Evolutionary conservation across 306 rosid genomes (phyloP), one percentile per base, ranked within the genome.

Genomic region (Casuarina equisetifolia): DNA sequence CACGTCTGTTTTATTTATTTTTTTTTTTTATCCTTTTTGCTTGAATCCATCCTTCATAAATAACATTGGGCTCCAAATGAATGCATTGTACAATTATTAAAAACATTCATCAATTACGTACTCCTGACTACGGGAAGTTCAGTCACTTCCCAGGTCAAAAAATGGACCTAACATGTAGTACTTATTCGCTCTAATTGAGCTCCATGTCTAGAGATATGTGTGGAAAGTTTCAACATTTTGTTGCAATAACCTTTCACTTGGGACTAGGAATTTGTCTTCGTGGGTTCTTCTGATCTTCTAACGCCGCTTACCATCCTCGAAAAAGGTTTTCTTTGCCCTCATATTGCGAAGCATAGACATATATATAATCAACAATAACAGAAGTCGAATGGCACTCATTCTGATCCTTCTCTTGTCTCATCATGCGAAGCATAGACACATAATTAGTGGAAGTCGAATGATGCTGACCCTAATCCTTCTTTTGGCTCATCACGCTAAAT

Each of bases 401-500:
- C n/a, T n/a, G n/a, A n/a, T n/a, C n/a, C n/a, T 25, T 25, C 32
- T 25, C 32, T 25, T 25, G 32, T 25, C 32, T 25, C 32, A 25
- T 25, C 32, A 25, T 25, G 32, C 32, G 32, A 25, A 25, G 32
- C 32, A 25, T 25, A 25, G 32, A 25, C 32, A 25, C 32, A 25
- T 25, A 25, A 25, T 25, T 25, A 25, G 32, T 25, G 32, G 32
- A 25, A 25, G 32, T 25, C 32, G 32, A 25, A 25, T 25, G 32
- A 25, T 25, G 32, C 32, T 25, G 32, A 25, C 32, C 32, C 32
- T 25, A 79, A 52, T 73, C 78, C 66, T 80, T 90, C 82, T 79
- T 90, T 79, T 72, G 87, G 78, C 86, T 87, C 85, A 86, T 91
- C 79, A 86, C 91, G 62, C 90, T 78, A 74, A 93, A 90, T 78